Evolutionary conservation across 371 early-diverging fungal species (phyloP), one percentile per base, ranked within the genome.

Genomic region (Haplosporangium sp.): DNA sequence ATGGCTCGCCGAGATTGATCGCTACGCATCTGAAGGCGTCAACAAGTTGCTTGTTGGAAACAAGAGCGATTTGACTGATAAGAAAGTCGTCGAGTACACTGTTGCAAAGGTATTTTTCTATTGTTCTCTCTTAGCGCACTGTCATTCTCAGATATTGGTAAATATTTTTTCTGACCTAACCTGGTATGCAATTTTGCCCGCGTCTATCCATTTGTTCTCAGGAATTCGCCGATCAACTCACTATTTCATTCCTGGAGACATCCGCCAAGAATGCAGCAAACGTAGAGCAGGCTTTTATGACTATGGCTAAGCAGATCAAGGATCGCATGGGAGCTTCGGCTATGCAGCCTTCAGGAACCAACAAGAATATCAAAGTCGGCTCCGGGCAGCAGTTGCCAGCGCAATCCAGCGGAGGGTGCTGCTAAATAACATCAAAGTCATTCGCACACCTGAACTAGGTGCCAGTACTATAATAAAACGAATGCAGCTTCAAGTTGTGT

Each of bases 31-130:
- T 43, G 95, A 96, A 69, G 92, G 82, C 41, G 88, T 90, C 46
- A 96, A 96, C 87, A 97, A 98, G 85, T 86, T 98, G 72, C 83
- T 99, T 54, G 93, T 99, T 41, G 99, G 99, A 66, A 99, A 99
- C 90, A 99, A 99, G 90, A 93, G 95, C 74, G 99, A 99, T 84
- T 87, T 98, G 82, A 86, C 86, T 60, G 94, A 94, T 67, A 93
- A 94, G 82, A 94, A 95, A 86, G 90, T 90, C 53, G 91, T 91
- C 46, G 92, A 90, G 36, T 89, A 87, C 62, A 87, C 88, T 14
- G 85, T 85, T 59, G 93, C 93, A 40, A 90, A 91, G 83, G 86
- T 86, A 75, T n/a, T 23, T 36, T 5, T 36, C 36, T 36, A 55
- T 16, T 46, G 23, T 47, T 8, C 13, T 23, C 42, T 36, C 21